Evolutionary conservation across 23 red algal genomes (phyloP).

Genomic region (Pyropia haitanensis): DNA sequence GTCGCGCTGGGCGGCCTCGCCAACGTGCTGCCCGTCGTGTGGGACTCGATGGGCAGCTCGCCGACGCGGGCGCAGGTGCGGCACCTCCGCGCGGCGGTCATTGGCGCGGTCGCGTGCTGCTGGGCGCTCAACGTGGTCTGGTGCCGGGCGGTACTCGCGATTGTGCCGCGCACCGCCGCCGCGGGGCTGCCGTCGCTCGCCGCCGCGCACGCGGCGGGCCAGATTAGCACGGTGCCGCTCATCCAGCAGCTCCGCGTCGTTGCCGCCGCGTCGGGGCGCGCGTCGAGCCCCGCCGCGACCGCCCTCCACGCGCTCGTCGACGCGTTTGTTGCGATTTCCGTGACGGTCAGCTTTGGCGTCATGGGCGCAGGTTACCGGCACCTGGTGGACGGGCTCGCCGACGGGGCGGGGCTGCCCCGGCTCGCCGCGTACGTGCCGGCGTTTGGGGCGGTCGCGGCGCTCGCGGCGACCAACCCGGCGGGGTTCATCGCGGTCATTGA

Average conservation of each 20-base stretch:
- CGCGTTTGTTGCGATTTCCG: conserved; percentile 64
- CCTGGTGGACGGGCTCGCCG: conserved; percentile 46
- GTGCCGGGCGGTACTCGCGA: conserved; percentile 49
- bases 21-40: conserved; percentile 84
- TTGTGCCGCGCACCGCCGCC: conserved; percentile 58
- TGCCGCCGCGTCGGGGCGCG: neutral
- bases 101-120: conserved; percentile 49
- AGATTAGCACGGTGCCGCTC: conserved; percentile 79
- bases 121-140: conserved; percentile 67
- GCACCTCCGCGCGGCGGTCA: conserved; percentile 46
- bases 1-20: conserved; percentile 72
- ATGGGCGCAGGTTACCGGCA: conserved; percentile 66
- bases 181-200: conserved; percentile 7
- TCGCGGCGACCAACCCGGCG: conserved; percentile 50
- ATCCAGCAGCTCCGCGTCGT: conserved; percentile 32
- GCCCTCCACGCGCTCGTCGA: conserved; percentile 60
- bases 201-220: conserved; percentile 36
- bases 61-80: conserved; percentile 10
- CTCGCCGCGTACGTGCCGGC: conserved; percentile 17
- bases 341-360: conserved; percentile 72
- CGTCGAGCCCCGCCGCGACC: conserved; percentile 11
- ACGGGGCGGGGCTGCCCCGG: conserved; percentile 4
- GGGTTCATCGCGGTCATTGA: conserved; percentile 74
- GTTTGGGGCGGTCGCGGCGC: conserved; percentile 42
- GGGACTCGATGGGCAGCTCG: conserved; percentile 33